Evolutionary conservation across 2,329 filamentous ascomycete genomes (phyloP).

Genomic region (Hypoxylon sp.): DNA sequence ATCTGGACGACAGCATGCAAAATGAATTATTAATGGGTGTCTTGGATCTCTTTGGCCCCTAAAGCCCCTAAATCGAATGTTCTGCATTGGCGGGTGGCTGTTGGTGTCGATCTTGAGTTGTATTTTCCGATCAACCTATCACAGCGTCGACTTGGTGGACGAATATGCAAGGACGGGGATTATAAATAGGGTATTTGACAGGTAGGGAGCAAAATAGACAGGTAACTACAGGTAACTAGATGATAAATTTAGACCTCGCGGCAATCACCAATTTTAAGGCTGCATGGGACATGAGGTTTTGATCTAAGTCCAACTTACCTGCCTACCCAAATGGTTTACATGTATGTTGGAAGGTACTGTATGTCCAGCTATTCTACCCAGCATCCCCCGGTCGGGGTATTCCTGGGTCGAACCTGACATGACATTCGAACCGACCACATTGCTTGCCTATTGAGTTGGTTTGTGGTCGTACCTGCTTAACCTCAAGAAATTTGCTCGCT

Average conservation of each 20-base stretch:
- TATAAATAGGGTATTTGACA: slow-evolving; percentile 16
- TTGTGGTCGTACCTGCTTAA: no score
- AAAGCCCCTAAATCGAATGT: background rate
- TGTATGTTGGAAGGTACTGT: no score
- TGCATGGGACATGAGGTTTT: slow-evolving; percentile 4
- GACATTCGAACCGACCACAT: no score
- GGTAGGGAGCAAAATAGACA: slow-evolving; percentile 10
- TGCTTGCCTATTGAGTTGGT: no score
- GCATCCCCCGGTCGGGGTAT: no score
- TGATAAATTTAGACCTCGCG: slow-evolving; percentile 38
- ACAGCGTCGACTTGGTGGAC: slow-evolving; percentile 5
- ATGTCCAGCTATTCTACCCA: no score
- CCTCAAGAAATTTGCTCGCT: no score
- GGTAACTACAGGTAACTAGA: no score
- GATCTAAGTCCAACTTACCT: background rate
- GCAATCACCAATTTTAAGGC: slow-evolving; percentile 13
- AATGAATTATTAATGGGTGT: slow-evolving; percentile 15
- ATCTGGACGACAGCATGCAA: background rate
- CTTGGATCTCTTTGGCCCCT: no score
- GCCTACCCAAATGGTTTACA: no score
- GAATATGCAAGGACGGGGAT: slow-evolving; percentile 22
- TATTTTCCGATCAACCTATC: slow-evolving; percentile 25
- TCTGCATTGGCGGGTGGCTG: background rate
- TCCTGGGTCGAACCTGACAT: no score
- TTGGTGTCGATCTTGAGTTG: slow-evolving; percentile 13